Evolutionary conservation across 257 asterid species (phyloP).

Genomic region (Verbascum thapsus): DNA sequence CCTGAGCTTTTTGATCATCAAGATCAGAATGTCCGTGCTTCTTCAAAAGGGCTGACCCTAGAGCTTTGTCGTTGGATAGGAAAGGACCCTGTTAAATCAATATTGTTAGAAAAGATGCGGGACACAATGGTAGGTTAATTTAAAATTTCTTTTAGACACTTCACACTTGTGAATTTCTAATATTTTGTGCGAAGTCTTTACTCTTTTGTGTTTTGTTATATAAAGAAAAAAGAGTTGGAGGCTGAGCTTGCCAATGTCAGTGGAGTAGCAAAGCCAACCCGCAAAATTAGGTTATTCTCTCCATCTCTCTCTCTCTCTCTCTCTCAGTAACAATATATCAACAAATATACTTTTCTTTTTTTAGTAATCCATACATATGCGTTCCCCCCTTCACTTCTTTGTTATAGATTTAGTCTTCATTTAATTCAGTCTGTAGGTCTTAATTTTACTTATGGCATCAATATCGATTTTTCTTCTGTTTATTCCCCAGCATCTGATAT

Average conservation of each 20-base stretch:
- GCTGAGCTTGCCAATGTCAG: conserved; percentile 91
- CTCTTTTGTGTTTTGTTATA: conserved; percentile 29
- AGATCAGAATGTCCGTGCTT: conserved; percentile 99
- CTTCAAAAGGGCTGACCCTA: conserved; percentile 91
- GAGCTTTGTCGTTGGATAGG: conserved; percentile 99
- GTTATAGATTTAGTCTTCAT: neutral
- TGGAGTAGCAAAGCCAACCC: conserved; percentile 85
- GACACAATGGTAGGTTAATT: conserved; percentile 85
- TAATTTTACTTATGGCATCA: too few species aligned
- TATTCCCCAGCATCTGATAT: neutral
- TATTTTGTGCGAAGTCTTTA: conserved; percentile 6
- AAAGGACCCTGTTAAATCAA: conserved; percentile 95
- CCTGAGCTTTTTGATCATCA: conserved; percentile 99
- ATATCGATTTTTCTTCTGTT: neutral
- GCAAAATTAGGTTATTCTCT: conserved; percentile 80
- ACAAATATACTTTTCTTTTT: neutral
- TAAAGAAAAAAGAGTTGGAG: conserved; percentile 96
- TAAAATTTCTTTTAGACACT: neutral
- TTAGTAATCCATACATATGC: neutral
- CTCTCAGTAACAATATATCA: neutral
- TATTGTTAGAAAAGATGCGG: conserved; percentile 96
- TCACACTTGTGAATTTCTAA: conserved; percentile 1
- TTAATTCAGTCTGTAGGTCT: neutral
- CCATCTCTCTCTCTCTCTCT: conserved; percentile 23
- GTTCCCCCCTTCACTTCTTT: conserved; percentile 11